These are phyloP conservation scores for Penicillium rolfsii DNA, from an alignment of 2,329 filamentous ascomycete genomes.

Conservation along the genomic window DNA sequence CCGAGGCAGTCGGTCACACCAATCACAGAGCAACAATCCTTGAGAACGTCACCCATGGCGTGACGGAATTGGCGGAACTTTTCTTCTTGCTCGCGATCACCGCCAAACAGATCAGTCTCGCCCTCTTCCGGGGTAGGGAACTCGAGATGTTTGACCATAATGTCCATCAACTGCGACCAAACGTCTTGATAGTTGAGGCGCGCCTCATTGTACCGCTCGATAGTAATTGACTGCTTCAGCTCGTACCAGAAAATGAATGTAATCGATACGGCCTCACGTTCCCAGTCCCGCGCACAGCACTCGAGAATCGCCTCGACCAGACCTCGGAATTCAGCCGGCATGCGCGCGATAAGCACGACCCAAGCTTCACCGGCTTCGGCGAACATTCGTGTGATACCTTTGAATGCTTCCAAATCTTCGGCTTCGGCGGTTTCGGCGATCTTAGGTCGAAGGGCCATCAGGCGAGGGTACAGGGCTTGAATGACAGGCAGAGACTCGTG, in stretches of 20 bases:
- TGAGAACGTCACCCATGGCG: slow-evolving; percentile 95
- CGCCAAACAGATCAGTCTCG: slow-evolving; percentile 86
- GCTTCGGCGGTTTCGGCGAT: slow-evolving; percentile 74
- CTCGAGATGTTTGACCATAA: slow-evolving; percentile 87
- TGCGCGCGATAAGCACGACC: slow-evolving; percentile 86
- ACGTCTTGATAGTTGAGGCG: slow-evolving; percentile 76
- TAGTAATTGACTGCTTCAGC: slow-evolving; percentile 89
- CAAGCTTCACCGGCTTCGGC: slow-evolving; percentile 92
- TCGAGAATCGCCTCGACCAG: slow-evolving; percentile 92
- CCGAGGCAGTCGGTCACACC: slow-evolving; percentile 86
- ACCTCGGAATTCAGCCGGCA: slow-evolving; percentile 77
- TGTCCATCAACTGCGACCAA: slow-evolving; percentile 86
- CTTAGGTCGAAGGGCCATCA: slow-evolving; percentile 75
- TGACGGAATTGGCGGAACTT: slow-evolving; percentile 97
- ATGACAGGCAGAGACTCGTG: slow-evolving; percentile 86
- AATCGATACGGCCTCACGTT: slow-evolving; percentile 86
- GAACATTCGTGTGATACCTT: slow-evolving; percentile 86
- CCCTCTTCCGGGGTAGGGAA: slow-evolving; percentile 79
- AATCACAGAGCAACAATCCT: slow-evolving; percentile 96
- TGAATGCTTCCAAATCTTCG: slow-evolving; percentile 84
- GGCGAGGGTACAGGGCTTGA: slow-evolving; percentile 76
- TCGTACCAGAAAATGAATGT: slow-evolving; percentile 99
- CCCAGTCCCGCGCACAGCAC: slow-evolving; percentile 82
- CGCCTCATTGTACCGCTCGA: slow-evolving; percentile 86
- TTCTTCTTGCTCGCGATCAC: slow-evolving; percentile 92